Conservation (phyloP, 2,329 filamentous ascomycete species). For the Whalleya microplaca region DNA sequence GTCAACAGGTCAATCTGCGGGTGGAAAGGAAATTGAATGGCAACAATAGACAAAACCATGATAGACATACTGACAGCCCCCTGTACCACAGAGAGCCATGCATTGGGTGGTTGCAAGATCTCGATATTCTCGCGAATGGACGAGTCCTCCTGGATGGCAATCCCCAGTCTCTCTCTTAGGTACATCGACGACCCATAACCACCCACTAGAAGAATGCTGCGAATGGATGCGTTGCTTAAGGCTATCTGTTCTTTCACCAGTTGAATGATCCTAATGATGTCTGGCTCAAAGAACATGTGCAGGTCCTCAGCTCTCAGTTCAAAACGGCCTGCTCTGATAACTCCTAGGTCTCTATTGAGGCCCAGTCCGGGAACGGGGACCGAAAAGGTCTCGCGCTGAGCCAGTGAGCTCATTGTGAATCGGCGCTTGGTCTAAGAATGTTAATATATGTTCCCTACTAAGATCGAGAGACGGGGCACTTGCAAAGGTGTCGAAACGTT, state of each 20-base stretch:
- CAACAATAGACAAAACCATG: too few species aligned
- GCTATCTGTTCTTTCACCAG: constrained; percentile 49
- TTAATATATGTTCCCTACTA: neutral
- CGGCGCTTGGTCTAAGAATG: constrained; percentile 40
- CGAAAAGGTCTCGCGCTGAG: constrained; percentile 41
- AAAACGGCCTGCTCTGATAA: constrained; percentile 40
- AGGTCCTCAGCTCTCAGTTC: constrained; percentile 44
- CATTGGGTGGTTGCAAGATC: constrained; percentile 52
- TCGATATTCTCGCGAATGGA: constrained; percentile 41
- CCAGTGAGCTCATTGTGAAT: constrained; percentile 39
- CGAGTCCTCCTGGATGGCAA: constrained; percentile 24
- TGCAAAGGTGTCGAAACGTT: constrained; percentile 48
- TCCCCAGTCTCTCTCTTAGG: constrained; percentile 44
- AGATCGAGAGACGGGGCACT: neutral
- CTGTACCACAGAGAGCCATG: constrained; percentile 55
- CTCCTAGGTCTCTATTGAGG: constrained; percentile 43
- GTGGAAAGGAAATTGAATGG: too few species aligned
- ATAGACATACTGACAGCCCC: constrained; percentile 48
- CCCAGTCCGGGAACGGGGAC: constrained; percentile 42
- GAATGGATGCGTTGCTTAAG: constrained; percentile 46
- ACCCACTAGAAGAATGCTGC: constrained; percentile 52
- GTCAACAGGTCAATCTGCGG: too few species aligned
- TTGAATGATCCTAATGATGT: constrained; percentile 47
- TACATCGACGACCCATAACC: constrained; percentile 53
- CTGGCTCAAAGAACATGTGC: constrained; percentile 48